Evolutionary conservation across 2,329 filamentous ascomycete species (phyloP), one percentile per base, ranked within the genome.

Genomic region (Mycogone perniciosa): DNA sequence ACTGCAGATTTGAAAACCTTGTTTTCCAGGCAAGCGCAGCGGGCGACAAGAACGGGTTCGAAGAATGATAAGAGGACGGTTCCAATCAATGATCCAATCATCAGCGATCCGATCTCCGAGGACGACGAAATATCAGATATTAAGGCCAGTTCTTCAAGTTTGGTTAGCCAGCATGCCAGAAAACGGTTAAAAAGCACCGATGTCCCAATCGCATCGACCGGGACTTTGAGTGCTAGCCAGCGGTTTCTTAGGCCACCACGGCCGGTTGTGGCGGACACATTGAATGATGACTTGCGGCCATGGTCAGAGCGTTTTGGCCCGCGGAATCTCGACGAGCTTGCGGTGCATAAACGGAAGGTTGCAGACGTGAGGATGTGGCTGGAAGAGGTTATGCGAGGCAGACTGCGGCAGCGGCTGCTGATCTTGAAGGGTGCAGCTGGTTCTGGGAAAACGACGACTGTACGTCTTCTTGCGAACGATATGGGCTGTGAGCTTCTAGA

Each of bases 291-390:
- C 57, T 69, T 75, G 44, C 79, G 86, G 47, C 90, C 92, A 3
- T 97, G 92, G 92, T 87, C 87, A 11, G 91, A 96, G 59, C 82
- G 84, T 58, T 97, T 89, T 67, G 84, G 81, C 2, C 92, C 92
- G 0, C 62, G 67, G 3, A 86, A 80, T 58, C 67, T 96, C 9
- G 84, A 90, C 11, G 92, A 97, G 69, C 74, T 99, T 42, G 92
- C 87, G 0, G 92, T 99, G 13, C 91, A 99, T 67, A 96, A 95
- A 73, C 93, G 82, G 60, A 99, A 99, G 67, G 88, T 97, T 5
- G 71, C 81, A 2, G 91, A 97, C 69, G 91, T 97, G 42, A 81
- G 84, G 52, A 76, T 72, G 52, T 97, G 93, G 91, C 72, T 99
- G 33, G 81, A 87, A 40, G 81, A 85, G 62, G 88, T 89, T 13